phyloP scores from a whole-genome alignment of 345 rosid species.

The Aethionema arabicum region DNA sequence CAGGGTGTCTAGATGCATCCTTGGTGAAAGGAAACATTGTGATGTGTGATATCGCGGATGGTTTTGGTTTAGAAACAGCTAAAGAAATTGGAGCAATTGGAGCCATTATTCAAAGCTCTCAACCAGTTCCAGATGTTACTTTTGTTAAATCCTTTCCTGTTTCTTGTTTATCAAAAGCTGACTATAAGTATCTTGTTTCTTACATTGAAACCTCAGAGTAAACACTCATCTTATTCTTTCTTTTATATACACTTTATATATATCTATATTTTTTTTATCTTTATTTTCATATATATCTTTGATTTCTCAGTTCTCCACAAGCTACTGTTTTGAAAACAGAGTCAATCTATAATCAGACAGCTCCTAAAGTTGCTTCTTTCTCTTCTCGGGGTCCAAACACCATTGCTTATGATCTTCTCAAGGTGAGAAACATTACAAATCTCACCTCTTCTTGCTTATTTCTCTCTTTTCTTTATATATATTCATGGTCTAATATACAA shows the following conservation, averaged over 20 bases:
- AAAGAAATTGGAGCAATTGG: slow-evolving; percentile 32
- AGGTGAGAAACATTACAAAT: slow-evolving; percentile 30
- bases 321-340: slow-evolving; percentile 35
- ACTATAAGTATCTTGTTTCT: slow-evolving; percentile 20
- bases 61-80: not conserved
- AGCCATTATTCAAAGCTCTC: not conserved
- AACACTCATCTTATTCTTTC: slow-evolving; percentile 1
- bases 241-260: not conserved
- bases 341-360: slow-evolving; percentile 18
- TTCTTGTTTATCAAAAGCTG: not conserved
- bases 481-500: not conserved
- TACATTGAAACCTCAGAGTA: slow-evolving; percentile 38
- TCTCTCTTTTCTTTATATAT: not conserved
- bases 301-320: slow-evolving; percentile 24
- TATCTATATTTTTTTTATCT: not conserved
- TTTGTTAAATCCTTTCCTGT: slow-evolving; percentile 26
- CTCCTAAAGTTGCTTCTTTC: slow-evolving; percentile 43
- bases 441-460: not conserved
- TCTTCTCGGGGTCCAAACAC: slow-evolving; percentile 60
- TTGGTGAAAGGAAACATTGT: slow-evolving; percentile 44
- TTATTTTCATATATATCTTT: not conserved
- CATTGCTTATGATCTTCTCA: slow-evolving; percentile 44
- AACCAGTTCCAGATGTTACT: not conserved
- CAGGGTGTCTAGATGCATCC: slow-evolving; percentile 11
- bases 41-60: slow-evolving; percentile 10